Evolutionary conservation across 768 basidiomycete species (phyloP).

Genomic region (Mycena latifolia): DNA sequence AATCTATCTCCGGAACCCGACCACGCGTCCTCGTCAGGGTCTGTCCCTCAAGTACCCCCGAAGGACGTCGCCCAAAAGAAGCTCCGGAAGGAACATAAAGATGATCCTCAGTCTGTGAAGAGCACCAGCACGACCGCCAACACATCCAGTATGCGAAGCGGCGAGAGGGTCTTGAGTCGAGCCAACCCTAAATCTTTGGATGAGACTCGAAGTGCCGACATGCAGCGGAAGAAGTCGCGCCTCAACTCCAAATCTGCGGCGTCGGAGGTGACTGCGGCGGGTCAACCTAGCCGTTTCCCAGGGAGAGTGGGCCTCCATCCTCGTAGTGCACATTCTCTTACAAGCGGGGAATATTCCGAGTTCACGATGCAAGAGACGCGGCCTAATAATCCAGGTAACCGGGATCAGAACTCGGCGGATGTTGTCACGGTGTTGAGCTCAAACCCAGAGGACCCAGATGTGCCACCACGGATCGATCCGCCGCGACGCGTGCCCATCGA

Average conservation of each 20-base stretch:
- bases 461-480: too few relatives aligned
- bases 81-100: conserved; percentile 52
- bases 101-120: conserved; percentile 68
- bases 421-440: too few relatives aligned
- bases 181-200: conserved; percentile 49
- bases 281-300: too few relatives aligned
- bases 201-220: conserved; percentile 24
- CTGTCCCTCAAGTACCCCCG: conserved; percentile 46
- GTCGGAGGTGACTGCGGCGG: conserved; percentile 44
- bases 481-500: too few relatives aligned
- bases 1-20: conserved; percentile 59
- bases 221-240: conserved; percentile 46
- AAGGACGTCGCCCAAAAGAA: conserved; percentile 43
- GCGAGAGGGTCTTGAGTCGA: conserved; percentile 56
- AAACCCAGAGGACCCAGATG: too few relatives aligned
- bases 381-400: too few relatives aligned
- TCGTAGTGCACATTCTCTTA: too few relatives aligned
- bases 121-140: conserved; percentile 70
- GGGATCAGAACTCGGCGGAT: too few relatives aligned
- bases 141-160: conserved; percentile 67
- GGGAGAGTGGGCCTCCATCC: too few relatives aligned
- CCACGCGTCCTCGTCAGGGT: conserved; percentile 43
- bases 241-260: conserved; percentile 49
- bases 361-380: too few relatives aligned
- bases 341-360: too few relatives aligned